Conservation (phyloP, 495 filamentous ascomycete genomes). For the Articulospora tetracladia region DNA sequence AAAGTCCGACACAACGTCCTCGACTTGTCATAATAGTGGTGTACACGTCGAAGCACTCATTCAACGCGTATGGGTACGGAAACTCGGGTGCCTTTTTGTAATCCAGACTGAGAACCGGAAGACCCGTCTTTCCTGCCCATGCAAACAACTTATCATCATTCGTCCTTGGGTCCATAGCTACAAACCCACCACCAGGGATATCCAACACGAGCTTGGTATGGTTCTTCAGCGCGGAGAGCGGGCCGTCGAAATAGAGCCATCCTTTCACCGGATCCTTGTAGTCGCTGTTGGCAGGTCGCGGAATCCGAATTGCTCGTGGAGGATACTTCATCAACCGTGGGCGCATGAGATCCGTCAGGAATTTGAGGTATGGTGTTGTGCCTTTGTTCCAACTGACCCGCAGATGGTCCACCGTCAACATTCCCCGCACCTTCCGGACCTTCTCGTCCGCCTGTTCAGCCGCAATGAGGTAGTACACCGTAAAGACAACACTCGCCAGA, state of each 20-base stretch:
- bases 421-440: conserved; percentile 83
- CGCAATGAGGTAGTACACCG: conserved; percentile 83
- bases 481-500: conserved; percentile 75
- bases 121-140: conserved; percentile 80
- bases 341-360: conserved; percentile 64
- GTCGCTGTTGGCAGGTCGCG: conserved; percentile 68
- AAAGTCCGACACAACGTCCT: conserved; percentile 79
- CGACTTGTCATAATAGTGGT: conserved; percentile 69
- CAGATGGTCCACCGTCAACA: conserved; percentile 85
- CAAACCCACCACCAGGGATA: conserved; percentile 91
- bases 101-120: conserved; percentile 86
- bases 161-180: conserved; percentile 88
- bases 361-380: conserved; percentile 75
- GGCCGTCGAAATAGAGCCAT: conserved; percentile 94
- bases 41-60: conserved; percentile 96
- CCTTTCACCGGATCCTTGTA: conserved; percentile 80
- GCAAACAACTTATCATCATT: conserved; percentile 89
- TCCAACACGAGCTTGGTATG: conserved; percentile 82
- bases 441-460: conserved; percentile 96
- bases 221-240: conserved; percentile 68
- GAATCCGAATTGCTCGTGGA: conserved; percentile 78
- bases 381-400: conserved; percentile 95
- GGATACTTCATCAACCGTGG: conserved; percentile 76
- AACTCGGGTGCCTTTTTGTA: conserved; percentile 94
- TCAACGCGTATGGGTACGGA: conserved; percentile 91